Percentiles rank a stretch among this genome's conserved stretches.
These are phyloP conservation scores for Tetragonia tetragonoides DNA, from an alignment of 148 eudicot species.

Conservation along the genomic window DNA sequence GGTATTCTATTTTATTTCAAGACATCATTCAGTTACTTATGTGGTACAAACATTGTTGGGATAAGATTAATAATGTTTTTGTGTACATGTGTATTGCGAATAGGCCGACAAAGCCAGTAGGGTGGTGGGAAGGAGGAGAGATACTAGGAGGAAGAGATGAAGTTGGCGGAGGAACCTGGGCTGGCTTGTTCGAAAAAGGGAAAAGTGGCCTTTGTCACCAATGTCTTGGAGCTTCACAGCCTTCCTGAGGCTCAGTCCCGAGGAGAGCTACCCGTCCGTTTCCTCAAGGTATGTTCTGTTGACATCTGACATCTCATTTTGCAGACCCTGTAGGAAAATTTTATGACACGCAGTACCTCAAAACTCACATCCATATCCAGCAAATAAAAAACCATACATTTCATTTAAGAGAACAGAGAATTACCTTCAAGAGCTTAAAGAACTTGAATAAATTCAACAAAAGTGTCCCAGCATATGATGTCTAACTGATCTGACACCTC, in stretches of 20 bases:
- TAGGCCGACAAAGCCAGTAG: constrained; percentile 54
- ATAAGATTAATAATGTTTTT: not conserved
- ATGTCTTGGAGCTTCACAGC: constrained; percentile 62
- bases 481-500: too few relatives aligned
- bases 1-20: not conserved
- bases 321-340: too few relatives aligned
- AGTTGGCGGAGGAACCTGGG: constrained; percentile 82
- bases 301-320: not conserved
- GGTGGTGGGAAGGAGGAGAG: constrained; percentile 78
- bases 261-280: constrained; percentile 64
- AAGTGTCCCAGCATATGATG: too few relatives aligned
- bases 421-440: too few relatives aligned
- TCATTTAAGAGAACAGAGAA: too few relatives aligned
- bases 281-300: constrained; percentile 41
- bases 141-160: constrained; percentile 74
- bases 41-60: not conserved
- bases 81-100: not conserved
- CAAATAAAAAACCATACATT: too few relatives aligned
- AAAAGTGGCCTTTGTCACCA: constrained; percentile 65
- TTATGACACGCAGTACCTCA: too few relatives aligned
- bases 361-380: too few relatives aligned
- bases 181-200: constrained; percentile 59
- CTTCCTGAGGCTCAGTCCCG: constrained; percentile 60
- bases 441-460: too few relatives aligned
- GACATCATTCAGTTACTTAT: not conserved